Conservation (phyloP, 257 asterid species). For the Solanum clarkiae region DNA sequence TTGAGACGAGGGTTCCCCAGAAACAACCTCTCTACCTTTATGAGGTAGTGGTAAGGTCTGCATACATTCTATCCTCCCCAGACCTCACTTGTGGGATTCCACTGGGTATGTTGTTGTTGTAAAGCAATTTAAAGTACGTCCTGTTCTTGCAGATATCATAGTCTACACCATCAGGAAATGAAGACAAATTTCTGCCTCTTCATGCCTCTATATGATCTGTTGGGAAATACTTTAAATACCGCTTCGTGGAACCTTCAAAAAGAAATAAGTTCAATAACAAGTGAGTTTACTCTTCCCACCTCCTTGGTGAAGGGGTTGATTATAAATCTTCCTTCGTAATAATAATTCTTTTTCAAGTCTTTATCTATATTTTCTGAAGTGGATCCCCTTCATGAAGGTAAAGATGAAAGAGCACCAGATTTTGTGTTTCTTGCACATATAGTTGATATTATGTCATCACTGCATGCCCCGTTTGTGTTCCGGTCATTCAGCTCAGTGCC, state of each 20-base stretch:
- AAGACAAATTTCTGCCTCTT: slow-evolving; percentile 76
- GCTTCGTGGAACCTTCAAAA: slow-evolving; percentile 55
- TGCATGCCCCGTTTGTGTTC: slow-evolving; percentile 65
- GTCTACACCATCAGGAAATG: slow-evolving; percentile 61
- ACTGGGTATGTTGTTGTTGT: too few species aligned
- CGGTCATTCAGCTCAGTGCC: slow-evolving; percentile 80
- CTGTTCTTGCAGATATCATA: slow-evolving; percentile 53
- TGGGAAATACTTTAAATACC: slow-evolving; percentile 57
- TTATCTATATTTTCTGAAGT: background rate
- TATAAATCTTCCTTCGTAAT: too few species aligned
- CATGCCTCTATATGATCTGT: slow-evolving; percentile 69
- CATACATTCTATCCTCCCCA: too few species aligned
- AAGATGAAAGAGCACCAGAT: slow-evolving; percentile 72
- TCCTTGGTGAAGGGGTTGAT: too few species aligned
- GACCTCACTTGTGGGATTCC: too few species aligned
- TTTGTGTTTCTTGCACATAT: slow-evolving; percentile 88
- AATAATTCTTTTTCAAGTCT: too few species aligned
- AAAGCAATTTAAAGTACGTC: background rate
- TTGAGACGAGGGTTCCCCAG: too few species aligned
- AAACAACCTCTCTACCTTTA: too few species aligned
- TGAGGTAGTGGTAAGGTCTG: too few species aligned
- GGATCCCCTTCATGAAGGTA: background rate
- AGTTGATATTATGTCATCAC: slow-evolving; percentile 62
- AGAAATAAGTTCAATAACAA: slow-evolving; percentile 44
- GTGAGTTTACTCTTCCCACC: slow-evolving; percentile 29